A percentile compares a stretch with the other conserved stretches of the same genome.
Conservation (phyloP, 2,329 filamentous ascomycete genomes). For the Furcasterigmium sp. region DNA sequence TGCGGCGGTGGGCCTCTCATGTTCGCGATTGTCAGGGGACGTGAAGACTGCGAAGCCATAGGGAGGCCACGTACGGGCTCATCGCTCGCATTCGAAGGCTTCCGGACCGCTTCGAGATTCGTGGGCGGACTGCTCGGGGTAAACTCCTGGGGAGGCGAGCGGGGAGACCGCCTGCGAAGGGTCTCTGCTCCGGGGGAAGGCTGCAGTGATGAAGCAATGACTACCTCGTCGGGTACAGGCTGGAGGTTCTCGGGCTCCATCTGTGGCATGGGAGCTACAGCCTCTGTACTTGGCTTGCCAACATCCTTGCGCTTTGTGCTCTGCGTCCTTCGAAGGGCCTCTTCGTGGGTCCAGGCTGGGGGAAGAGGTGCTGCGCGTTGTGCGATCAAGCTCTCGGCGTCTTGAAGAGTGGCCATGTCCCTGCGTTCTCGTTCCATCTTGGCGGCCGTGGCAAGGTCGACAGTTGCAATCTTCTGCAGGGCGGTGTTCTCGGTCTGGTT, state of each 20-base stretch:
- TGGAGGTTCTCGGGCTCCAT: constrained; percentile 11
- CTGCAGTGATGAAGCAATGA: constrained; percentile 40
- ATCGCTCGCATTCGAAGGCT: too few relatives aligned
- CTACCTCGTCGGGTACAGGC: constrained; percentile 25
- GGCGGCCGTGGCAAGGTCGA: constrained; percentile 44
- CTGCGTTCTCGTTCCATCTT: constrained; percentile 39
- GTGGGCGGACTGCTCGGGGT: not conserved
- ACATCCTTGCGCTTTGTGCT: constrained; percentile 32
- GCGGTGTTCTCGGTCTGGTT: constrained; percentile 29
- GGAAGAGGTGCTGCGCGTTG: constrained; percentile 30
- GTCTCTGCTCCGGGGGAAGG: constrained; percentile 46
- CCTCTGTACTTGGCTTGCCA: constrained; percentile 5
- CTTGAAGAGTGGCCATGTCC: constrained; percentile 21
- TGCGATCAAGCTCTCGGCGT: constrained; percentile 24
- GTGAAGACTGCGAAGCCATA: constrained; percentile 7
- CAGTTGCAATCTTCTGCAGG: constrained; percentile 38
- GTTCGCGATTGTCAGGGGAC: too few relatives aligned
- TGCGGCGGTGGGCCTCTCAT: too few relatives aligned
- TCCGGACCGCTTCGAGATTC: too few relatives aligned
- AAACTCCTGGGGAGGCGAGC: constrained; percentile 17
- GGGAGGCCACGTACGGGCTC: too few relatives aligned
- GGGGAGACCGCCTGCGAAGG: constrained; percentile 46
- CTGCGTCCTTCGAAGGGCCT: constrained; percentile 24
- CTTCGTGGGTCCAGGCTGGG: constrained; percentile 24
- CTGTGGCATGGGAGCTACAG: constrained; percentile 12